Evolutionary conservation across 176 grass and related monocot species (phyloP).

Genomic region (Carex kokanica): DNA sequence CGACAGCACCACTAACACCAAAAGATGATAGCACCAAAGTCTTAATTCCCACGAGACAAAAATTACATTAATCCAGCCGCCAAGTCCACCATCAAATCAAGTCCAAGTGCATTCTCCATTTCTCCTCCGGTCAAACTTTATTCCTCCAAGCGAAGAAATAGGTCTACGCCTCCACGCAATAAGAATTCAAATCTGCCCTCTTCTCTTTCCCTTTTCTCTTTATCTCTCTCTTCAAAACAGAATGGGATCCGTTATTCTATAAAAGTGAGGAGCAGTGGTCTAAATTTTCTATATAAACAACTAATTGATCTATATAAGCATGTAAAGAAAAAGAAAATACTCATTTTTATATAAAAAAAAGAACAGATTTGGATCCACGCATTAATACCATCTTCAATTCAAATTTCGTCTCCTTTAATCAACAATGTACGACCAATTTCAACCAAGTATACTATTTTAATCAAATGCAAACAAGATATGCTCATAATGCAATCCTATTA

Average conservation of each 20-base stretch:
- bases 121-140: neutral
- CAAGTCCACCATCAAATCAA: neutral
- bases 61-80: neutral
- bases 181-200: too few relatives aligned
- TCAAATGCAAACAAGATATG: neutral
- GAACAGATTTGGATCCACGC: too few relatives aligned
- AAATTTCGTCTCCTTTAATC: neutral
- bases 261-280: too few relatives aligned
- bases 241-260: too few relatives aligned
- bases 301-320: too few relatives aligned
- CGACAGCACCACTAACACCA: neutral
- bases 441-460: conserved; percentile 6
- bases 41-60: conserved; percentile 8
- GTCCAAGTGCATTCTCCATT: neutral
- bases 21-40: too few relatives aligned
- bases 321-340: too few relatives aligned
- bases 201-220: too few relatives aligned
- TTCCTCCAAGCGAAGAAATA: conserved; percentile 1
- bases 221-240: too few relatives aligned
- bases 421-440: neutral
- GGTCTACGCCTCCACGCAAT: neutral
- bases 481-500: neutral
- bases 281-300: too few relatives aligned
- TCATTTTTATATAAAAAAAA: too few relatives aligned
- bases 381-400: neutral